Base-by-base conservation (phyloP, 495 filamentous ascomycete genomes). In the Daldinia grandis region DNA sequence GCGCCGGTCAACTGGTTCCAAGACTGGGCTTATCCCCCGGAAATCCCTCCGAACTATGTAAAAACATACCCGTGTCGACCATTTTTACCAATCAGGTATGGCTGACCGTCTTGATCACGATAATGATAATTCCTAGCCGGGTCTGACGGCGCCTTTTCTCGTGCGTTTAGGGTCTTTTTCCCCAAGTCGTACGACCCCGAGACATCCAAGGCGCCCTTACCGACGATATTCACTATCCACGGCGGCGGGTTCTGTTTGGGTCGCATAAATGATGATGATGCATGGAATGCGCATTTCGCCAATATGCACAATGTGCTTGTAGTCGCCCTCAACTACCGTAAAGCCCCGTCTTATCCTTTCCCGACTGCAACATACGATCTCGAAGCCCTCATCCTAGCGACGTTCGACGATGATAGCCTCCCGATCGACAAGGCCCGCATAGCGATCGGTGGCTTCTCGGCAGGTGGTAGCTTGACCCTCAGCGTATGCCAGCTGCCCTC, bases 211-310 rank as follows among this genome's bases (percentile, higher is more conserved):
- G 38, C 72, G 5, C 60, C 38, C 24, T 76, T 81, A 4, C 77
- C 80, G 0, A 77, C 77, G 6, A 24, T 82, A 24, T 76, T 80
- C 15, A 78, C 72, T 47, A 76, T 79, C 69, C 79, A 82, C 64
- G 80, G 81, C 64, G 80, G 81, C 53, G 81, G 78, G 14, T 83
- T 81, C 66, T 75, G 75, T 38, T 5, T 82, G 24, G 79, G 81
- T 56, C 6, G 35, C 1, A 27, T 75, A 5, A 51, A 55, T 25
- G 75, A 82, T 66, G 77, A 79, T 65, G 81, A 82, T 69, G 54
- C 12, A 7, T 81, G 80, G 80, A 82, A 81, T 66, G 56, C 53
- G 9, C 35, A 64, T 50, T 82, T 81, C 50, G 74, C 79, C 25
- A 59, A 50, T 14, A 66, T 66, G 49, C 68, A 80, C 72, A 21